Evolutionary conservation across 2,329 filamentous ascomycete genomes (phyloP).

Genomic region (Volutella citrinella): DNA sequence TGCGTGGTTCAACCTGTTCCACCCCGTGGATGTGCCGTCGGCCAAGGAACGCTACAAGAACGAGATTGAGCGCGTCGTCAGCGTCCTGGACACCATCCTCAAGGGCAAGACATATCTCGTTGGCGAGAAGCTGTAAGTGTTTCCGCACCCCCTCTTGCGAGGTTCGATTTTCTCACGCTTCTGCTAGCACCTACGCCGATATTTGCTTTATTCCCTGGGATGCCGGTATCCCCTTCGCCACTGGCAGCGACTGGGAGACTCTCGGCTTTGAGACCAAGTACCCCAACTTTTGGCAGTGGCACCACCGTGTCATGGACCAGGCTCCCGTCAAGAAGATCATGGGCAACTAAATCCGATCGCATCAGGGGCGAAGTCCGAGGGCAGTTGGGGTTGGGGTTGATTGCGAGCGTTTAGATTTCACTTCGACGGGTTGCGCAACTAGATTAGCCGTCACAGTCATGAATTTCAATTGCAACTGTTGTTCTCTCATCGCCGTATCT

Average conservation of each 20-base stretch:
- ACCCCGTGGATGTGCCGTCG: constrained; percentile 25
- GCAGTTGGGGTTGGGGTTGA: no score
- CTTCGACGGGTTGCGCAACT: no score
- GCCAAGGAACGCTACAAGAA: constrained; percentile 31
- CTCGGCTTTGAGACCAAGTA: constrained; percentile 30
- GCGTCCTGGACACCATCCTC: constrained; percentile 30
- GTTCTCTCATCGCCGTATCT: no score
- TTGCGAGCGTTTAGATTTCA: no score
- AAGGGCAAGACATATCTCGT: constrained; percentile 34
- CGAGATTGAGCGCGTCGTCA: constrained; percentile 27
- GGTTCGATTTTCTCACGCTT: neutral
- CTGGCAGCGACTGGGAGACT: constrained; percentile 19
- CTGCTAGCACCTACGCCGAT: constrained; percentile 31
- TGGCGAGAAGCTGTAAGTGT: constrained; percentile 30
- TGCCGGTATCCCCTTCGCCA: constrained; percentile 8
- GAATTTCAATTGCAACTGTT: no score
- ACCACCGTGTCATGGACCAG: constrained; percentile 29
- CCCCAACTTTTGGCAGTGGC: constrained; percentile 34
- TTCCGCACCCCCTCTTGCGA: neutral
- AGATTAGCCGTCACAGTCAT: no score
- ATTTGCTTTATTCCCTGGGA: constrained; percentile 32
- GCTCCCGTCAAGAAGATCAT: constrained; percentile 26
- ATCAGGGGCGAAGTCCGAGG: no score
- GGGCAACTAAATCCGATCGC: no score
- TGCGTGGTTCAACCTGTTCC: constrained; percentile 29